phyloP scores from a whole-genome alignment of 768 basidiomycete genomes.

The Hypholoma fasciculare region DNA sequence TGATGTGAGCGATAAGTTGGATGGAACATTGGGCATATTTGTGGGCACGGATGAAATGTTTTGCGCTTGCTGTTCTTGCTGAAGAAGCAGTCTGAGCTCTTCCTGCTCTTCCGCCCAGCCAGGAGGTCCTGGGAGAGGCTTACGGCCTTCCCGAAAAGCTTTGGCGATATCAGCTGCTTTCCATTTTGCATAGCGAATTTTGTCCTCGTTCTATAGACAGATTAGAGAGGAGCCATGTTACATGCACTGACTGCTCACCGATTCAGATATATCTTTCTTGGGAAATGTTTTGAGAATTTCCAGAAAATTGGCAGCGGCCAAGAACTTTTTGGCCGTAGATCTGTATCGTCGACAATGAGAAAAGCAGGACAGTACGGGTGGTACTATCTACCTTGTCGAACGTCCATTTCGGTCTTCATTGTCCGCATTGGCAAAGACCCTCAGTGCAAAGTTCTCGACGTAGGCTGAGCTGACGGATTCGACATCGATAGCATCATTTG shows the following conservation, averaged over 20 bases:
- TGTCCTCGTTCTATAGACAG: constrained; percentile 68
- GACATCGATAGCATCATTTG: constrained; percentile 78
- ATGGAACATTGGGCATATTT: constrained; percentile 7
- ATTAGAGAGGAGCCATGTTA: neutral
- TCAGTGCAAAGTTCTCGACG: constrained; percentile 93
- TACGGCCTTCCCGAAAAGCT: constrained; percentile 91
- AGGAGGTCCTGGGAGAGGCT: constrained; percentile 79
- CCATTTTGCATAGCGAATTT: constrained; percentile 95
- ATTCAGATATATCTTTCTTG: constrained; percentile 53
- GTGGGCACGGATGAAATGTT: constrained; percentile 12
- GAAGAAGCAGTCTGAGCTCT: constrained; percentile 21
- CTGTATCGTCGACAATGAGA: constrained; percentile 36
- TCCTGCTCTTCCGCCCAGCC: constrained; percentile 37
- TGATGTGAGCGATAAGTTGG: constrained; percentile 12
- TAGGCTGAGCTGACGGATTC: constrained; percentile 86
- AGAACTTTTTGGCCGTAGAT: constrained; percentile 90
- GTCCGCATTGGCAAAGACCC: constrained; percentile 87
- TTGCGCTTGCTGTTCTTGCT: constrained; percentile 21
- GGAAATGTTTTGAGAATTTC: constrained; percentile 84
- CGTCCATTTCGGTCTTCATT: constrained; percentile 83
- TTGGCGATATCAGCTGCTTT: constrained; percentile 95
- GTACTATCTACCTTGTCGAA: constrained; percentile 62
- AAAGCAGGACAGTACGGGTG: neutral
- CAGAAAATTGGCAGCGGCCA: constrained; percentile 93
- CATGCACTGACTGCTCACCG: constrained; percentile 38